These are phyloP conservation scores for Oryza punctata DNA, from an alignment of 176 grass and related monocot genomes.

Conservation along the genomic window DNA sequence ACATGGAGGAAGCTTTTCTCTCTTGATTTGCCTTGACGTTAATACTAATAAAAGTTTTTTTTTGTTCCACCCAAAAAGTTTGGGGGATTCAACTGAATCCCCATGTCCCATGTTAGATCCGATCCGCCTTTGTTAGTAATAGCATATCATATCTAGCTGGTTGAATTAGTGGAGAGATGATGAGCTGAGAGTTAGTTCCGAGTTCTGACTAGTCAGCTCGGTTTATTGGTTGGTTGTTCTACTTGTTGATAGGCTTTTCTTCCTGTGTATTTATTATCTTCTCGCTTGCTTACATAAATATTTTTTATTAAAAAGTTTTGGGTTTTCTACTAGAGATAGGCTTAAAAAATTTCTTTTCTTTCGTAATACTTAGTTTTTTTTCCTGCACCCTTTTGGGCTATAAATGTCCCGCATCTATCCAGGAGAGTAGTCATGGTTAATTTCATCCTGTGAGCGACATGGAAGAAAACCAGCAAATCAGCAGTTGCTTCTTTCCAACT, in stretches of 20 bases:
- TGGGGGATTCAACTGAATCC: too few relatives aligned
- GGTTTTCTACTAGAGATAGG: slow-evolving; percentile 2
- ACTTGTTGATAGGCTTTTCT: not conserved
- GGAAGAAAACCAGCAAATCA: not conserved
- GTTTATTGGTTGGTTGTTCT: not conserved
- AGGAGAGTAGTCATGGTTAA: not conserved
- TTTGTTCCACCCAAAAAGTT: not conserved
- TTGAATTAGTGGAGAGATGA: not conserved
- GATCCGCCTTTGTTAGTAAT: not conserved
- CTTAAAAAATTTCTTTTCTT: not conserved
- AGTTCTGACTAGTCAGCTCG: not conserved
- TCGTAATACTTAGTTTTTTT: not conserved
- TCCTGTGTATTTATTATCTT: not conserved
- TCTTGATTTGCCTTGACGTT: too few relatives aligned
- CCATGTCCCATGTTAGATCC: too few relatives aligned
- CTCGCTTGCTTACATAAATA: slow-evolving; percentile 6
- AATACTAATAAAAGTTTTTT: too few relatives aligned
- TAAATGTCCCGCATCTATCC: slow-evolving; percentile 4
- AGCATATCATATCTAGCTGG: not conserved
- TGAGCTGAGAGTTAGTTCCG: not conserved
- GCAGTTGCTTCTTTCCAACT: not conserved
- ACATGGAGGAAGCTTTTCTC: too few relatives aligned
- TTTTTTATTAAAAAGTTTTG: not conserved
- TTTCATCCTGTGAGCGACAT: not conserved
- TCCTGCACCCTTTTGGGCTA: not conserved